Percentiles rank a stretch among this genome's conserved stretches.
phyloP scores from a whole-genome alignment of 1,284 basidiomycete genomes.

The Ustilago sp. region DNA sequence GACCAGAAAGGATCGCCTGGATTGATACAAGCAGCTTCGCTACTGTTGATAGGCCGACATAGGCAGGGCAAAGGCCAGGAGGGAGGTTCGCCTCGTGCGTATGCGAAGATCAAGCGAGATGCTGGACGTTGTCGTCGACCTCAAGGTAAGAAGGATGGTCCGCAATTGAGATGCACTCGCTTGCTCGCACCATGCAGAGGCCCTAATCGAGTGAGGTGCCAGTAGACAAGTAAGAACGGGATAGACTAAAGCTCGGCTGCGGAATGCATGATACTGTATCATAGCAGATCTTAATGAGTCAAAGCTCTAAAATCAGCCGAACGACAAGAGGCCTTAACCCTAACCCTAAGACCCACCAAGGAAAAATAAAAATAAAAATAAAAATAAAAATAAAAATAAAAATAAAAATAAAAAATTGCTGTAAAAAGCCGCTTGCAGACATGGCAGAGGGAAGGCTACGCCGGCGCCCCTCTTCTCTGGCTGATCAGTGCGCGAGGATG shows the following conservation, averaged over 20 bases:
- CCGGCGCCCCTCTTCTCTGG: background rate
- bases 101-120: background rate
- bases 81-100: background rate
- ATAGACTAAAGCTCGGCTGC: background rate
- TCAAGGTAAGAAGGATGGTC: background rate
- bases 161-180: background rate
- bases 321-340: background rate
- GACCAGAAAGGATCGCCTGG: background rate
- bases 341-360: background rate
- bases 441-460: background rate
- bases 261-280: background rate
- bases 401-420: background rate
- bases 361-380: background rate
- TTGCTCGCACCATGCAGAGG: background rate
- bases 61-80: background rate
- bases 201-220: background rate
- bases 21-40: too few relatives aligned
- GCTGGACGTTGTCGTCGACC: background rate
- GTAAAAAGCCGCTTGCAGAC: conserved; percentile 1
- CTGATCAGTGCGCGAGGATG: background rate
- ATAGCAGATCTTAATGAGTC: background rate
- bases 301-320: background rate
- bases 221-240: background rate
- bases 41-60: too few relatives aligned
- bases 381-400: background rate